Evolutionary conservation across 305 asterid genomes (phyloP).

Genomic region (Fraxinus dipetala): DNA sequence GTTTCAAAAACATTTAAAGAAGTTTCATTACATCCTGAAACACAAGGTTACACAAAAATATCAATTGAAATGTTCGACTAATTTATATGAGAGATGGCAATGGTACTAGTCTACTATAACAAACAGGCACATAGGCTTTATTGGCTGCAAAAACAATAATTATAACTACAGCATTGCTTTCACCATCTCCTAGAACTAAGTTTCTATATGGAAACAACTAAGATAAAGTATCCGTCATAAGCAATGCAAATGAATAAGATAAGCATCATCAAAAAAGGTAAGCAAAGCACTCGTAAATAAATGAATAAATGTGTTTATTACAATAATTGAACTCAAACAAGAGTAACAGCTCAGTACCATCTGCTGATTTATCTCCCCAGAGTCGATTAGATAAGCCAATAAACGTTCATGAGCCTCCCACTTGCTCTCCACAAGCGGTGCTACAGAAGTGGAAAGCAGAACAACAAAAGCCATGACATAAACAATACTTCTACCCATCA

Average conservation of each 20-base stretch:
- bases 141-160: neutral
- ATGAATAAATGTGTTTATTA: neutral
- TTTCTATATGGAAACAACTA: neutral
- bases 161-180: neutral
- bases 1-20: neutral
- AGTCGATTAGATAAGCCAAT: conserved; percentile 40
- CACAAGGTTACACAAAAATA: neutral
- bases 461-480: conserved; percentile 38
- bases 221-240: neutral
- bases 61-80: neutral
- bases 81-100: neutral
- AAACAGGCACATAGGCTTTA: neutral
- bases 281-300: neutral
- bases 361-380: conserved; percentile 48
- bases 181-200: neutral
- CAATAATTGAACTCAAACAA: conserved; percentile 3
- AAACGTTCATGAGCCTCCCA: conserved; percentile 44
- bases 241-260: neutral
- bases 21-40: neutral
- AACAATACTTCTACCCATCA: conserved; percentile 40
- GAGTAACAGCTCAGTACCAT: conserved; percentile 40
- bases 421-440: conserved; percentile 39
- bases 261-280: neutral
- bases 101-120: neutral
- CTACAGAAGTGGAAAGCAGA: conserved; percentile 40